phyloP scores from a whole-genome alignment of 2,329 filamentous ascomycete species.

The Microdochium nivale region DNA sequence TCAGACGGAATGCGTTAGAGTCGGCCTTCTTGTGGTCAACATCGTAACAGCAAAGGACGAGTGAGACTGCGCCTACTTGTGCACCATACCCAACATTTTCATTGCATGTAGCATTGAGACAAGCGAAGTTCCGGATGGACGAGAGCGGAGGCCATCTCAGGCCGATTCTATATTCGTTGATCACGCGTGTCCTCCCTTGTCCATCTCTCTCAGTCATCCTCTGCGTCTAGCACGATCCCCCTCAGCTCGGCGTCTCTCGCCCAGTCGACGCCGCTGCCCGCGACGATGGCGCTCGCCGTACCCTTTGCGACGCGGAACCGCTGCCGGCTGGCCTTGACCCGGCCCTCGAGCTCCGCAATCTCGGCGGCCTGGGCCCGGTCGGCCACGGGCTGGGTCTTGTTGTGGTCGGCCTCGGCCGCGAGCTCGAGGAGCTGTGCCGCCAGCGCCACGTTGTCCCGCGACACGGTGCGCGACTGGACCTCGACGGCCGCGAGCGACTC shows the following conservation, averaged over 20 bases:
- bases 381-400: slow-evolving; percentile 43
- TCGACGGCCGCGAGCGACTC: slow-evolving; percentile 48
- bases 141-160: too few species aligned
- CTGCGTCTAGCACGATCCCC: slow-evolving; percentile 63
- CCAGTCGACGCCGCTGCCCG: slow-evolving; percentile 79
- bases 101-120: too few species aligned
- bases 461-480: slow-evolving; percentile 46
- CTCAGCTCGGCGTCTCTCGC: slow-evolving; percentile 57
- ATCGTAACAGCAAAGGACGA: too few species aligned
- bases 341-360: slow-evolving; percentile 47
- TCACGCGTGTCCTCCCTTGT: slow-evolving; percentile 1
- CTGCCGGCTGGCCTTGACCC: slow-evolving; percentile 53
- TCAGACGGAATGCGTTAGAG: too few species aligned
- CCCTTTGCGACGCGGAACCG: slow-evolving; percentile 70
- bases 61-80: too few species aligned
- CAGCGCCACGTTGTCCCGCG: slow-evolving; percentile 53
- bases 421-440: slow-evolving; percentile 56
- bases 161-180: too few species aligned
- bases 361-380: slow-evolving; percentile 45
- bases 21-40: too few species aligned
- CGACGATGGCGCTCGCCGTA: slow-evolving; percentile 68
- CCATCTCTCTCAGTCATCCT: slow-evolving; percentile 28
- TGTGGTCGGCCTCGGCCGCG: slow-evolving; percentile 43
- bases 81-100: too few species aligned
- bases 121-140: too few species aligned